Base-by-base conservation (phyloP, 2,329 filamentous ascomycete species). In the Epichloe uncinata region DNA sequence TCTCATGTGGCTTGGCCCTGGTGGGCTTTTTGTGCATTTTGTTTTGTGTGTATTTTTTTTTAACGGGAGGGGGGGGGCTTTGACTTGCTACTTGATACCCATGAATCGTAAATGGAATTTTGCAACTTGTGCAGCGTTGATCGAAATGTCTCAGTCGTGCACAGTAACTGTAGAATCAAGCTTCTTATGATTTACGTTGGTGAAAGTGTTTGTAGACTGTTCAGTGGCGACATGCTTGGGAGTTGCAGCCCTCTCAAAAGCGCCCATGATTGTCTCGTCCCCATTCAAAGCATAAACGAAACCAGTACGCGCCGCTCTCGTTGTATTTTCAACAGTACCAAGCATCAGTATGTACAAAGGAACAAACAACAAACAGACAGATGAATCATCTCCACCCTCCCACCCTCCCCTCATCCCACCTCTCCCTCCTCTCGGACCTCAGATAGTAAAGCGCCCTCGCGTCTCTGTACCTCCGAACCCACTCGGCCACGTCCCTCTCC, bases 351-450 rank as follows among this genome's bases (percentile, higher is more conserved):
- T 30, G 8, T 9, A 30, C 26, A 30, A 30, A 9, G 8, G 9
- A 30, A 9, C 26, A 18, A 41, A 41, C 42, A 13, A 18, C 9
- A 30, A 9, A 30, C 8, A 30, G 3, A 30, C 26, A 30, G 9
- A 30, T 11, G 30, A 30, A 30, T 80, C 71, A 91, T 61, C 91
- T 79, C 93, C 93, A 97, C 1, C 93, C 93, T 11, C 91, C 91
- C 35, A 97, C 91, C 57, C 91, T 76, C 22, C 91, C 89, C 68
- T 97, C 91, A 64, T 97, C 93, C 93, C 93, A 97, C 58, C 93
- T 77, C 60, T 89, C 85, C 66, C 90, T 95, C 56, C 87, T 79
- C 71, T 97, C 93, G 61, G 84, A 81, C 51, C 93, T 76, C 49
- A 90, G 72, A 61, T 93, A 94, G 54, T 84, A 83, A 51, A 85